These are phyloP conservation scores for Areca catechu DNA, from an alignment of 176 grass and related monocot genomes.

Conservation along the genomic window DNA sequence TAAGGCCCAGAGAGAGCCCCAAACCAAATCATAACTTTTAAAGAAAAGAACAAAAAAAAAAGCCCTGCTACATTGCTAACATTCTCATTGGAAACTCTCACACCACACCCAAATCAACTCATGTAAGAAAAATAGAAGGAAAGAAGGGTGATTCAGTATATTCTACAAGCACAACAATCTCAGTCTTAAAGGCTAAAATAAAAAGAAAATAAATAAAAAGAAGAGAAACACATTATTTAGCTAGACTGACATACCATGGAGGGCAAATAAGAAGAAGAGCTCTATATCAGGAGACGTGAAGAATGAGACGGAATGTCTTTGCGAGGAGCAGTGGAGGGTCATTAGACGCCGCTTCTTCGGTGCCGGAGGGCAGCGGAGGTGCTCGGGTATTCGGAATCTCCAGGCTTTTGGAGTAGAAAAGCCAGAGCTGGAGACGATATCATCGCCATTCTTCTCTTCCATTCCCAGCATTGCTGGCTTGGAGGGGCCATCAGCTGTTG, in stretches of 20 bases:
- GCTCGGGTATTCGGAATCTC: constrained; percentile 8
- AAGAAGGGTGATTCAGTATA: constrained; percentile 2
- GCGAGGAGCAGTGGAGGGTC: not conserved
- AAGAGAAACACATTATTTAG: too few relatives aligned
- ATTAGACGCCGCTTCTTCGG: constrained; percentile 6
- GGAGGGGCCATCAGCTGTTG: not conserved
- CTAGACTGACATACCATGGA: too few relatives aligned
- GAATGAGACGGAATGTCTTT: not conserved
- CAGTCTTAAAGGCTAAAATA: too few relatives aligned
- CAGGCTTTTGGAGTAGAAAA: constrained; percentile 7
- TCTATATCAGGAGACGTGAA: constrained; percentile 14
- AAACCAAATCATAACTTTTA: too few relatives aligned
- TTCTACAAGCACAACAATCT: constrained; percentile 1
- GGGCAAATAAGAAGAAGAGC: constrained; percentile 13
- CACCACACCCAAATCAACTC: not conserved
- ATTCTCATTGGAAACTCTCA: not conserved
- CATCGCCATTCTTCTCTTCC: not conserved
- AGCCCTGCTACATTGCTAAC: too few relatives aligned
- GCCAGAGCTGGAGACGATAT: not conserved
- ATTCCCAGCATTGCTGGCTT: not conserved
- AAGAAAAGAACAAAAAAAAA: too few relatives aligned
- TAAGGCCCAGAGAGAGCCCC: too few relatives aligned
- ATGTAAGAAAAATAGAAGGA: not conserved
- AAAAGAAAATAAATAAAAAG: too few relatives aligned
- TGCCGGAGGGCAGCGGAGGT: constrained; percentile 10